phyloP scores from a whole-genome alignment of 1,139 yeast species.

The Nakaseomyces uthaithaninus region DNA sequence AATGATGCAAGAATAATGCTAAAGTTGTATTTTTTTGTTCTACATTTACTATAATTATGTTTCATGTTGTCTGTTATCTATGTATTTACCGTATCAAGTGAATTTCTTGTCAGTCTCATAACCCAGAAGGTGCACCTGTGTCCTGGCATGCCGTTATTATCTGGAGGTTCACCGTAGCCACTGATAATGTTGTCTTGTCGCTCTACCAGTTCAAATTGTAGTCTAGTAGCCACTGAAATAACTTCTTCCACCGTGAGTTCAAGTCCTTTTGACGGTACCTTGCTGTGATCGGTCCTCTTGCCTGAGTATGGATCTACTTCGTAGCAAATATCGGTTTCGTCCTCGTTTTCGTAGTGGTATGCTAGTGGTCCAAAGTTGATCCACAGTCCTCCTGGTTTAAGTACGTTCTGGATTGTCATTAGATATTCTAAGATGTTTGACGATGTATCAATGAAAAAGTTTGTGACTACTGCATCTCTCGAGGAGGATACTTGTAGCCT shows the following conservation, averaged over 20 bases:
- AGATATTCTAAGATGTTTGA: conserved; percentile 64
- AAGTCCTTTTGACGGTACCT: conserved; percentile 14
- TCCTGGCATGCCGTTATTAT: conserved; percentile 11
- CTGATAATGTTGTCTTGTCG: conserved; percentile 10
- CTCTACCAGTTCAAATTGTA: conserved; percentile 11
- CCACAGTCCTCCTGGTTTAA: conserved; percentile 60
- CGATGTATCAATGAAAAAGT: conserved; percentile 77
- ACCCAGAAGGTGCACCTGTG: conserved; percentile 17
- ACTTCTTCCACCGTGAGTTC: conserved; percentile 16
- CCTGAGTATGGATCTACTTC: conserved; percentile 15
- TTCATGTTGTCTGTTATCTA: too few relatives aligned
- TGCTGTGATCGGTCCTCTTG: conserved; percentile 4
- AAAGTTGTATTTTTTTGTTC: too few relatives aligned
- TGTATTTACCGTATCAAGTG: background rate
- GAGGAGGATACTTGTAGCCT: conserved; percentile 35
- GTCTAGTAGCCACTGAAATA: conserved; percentile 10
- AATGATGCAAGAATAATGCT: too few relatives aligned
- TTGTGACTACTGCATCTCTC: conserved; percentile 56
- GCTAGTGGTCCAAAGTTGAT: conserved; percentile 76
- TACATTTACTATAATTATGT: too few relatives aligned
- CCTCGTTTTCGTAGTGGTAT: conserved; percentile 74
- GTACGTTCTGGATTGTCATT: conserved; percentile 45
- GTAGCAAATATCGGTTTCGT: conserved; percentile 17
- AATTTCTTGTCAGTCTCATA: conserved; percentile 7
- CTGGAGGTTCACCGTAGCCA: conserved; percentile 14